A percentile compares a stretch with the other conserved stretches of the same genome.
Evolutionary conservation across 2,329 filamentous ascomycete genomes (phyloP).

Genomic region (Trichoderma koningiopsis): DNA sequence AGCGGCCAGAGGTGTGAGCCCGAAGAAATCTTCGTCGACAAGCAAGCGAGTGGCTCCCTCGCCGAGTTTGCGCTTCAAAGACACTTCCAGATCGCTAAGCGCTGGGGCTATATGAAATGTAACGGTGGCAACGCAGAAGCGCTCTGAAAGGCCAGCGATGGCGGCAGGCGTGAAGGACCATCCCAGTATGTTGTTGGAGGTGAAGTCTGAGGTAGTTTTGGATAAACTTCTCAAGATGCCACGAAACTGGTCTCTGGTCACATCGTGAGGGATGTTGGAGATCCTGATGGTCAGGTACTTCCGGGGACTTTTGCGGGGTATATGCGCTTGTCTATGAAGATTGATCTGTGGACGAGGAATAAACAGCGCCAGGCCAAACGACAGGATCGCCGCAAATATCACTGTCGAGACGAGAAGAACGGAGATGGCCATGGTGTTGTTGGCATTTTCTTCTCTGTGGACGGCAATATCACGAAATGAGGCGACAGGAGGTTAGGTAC

Average conservation of each 20-base stretch:
- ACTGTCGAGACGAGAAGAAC: not conserved
- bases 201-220: not conserved
- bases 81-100: not conserved
- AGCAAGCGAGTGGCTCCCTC: not conserved
- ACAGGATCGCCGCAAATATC: not conserved
- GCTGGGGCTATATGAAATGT: not conserved
- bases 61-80: not conserved
- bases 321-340: not conserved
- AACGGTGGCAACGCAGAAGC: not conserved
- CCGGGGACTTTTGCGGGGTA: not conserved
- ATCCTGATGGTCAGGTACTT: not conserved
- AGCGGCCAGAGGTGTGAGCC: not conserved
- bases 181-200: not conserved
- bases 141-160: not conserved
- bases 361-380: not conserved
- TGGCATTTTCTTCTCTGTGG: not conserved
- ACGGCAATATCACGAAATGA: not conserved
- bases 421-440: not conserved
- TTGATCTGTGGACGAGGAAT: not conserved
- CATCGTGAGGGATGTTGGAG: not conserved
- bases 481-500: not conserved
- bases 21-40: not conserved
- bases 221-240: not conserved
- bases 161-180: not conserved
- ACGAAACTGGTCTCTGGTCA: not conserved